Percentiles rank a stretch among this genome's conserved stretches.
Evolutionary conservation across 2,329 filamentous ascomycete genomes (phyloP).

Genomic region (Metarhizium brunneum): DNA sequence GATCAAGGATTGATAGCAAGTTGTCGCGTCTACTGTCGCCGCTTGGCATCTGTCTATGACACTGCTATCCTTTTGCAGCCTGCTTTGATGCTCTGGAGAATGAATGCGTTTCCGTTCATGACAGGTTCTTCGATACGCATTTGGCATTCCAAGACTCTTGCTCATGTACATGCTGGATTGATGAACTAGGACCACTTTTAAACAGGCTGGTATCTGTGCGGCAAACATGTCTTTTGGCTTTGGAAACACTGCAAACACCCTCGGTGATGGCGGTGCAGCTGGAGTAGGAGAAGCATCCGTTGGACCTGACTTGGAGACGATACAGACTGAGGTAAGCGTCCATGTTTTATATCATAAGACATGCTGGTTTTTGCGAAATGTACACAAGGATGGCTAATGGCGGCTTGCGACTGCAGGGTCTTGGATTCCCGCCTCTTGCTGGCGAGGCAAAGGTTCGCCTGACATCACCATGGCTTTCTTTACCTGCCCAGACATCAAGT

Average conservation of each 20-base stretch:
- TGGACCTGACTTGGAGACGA: constrained; percentile 64
- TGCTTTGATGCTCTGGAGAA: not conserved
- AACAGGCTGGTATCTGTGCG: constrained; percentile 24
- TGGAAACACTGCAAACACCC: constrained; percentile 32
- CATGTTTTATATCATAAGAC: not conserved
- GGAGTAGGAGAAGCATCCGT: constrained; percentile 27
- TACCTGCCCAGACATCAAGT: constrained; percentile 69
- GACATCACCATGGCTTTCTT: constrained; percentile 66
- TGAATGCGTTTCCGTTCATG: not conserved
- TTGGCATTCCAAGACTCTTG: not conserved
- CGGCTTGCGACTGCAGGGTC: constrained; percentile 34
- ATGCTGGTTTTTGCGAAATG: not conserved
- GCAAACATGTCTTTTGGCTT: constrained; percentile 58
- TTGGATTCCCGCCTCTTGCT: constrained; percentile 74
- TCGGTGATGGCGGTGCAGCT: constrained; percentile 26
- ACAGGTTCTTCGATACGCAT: not conserved
- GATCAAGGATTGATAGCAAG: not conserved
- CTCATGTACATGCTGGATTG: constrained; percentile 5
- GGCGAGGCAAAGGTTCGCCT: constrained; percentile 78
- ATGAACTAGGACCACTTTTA: constrained; percentile 17
- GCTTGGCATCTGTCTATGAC: not conserved
- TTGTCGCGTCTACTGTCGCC: not conserved
- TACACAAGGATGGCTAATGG: not conserved
- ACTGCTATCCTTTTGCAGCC: not conserved
- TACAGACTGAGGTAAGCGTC: constrained; percentile 65